A percentile compares a stretch with the other conserved stretches of the same genome.
Conservation (phyloP, 441 rosid genomes). For the Omphalea diandra region DNA sequence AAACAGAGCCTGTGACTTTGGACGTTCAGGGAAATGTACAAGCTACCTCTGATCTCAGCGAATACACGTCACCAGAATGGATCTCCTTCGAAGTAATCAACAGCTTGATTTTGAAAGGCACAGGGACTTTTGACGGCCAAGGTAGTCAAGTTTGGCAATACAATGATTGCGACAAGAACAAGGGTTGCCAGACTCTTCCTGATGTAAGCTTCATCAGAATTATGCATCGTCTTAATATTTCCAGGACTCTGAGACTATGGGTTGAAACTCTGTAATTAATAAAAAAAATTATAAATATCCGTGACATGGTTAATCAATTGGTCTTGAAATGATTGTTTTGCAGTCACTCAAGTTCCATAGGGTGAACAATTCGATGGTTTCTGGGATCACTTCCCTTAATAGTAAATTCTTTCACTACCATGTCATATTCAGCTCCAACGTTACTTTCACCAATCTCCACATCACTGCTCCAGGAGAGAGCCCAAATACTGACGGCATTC, state of each 20-base stretch:
- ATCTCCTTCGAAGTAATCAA: constrained; percentile 31
- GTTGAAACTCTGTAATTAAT: no score
- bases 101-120: constrained; percentile 35
- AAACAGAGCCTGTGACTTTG: constrained; percentile 20
- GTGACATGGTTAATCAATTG: neutral
- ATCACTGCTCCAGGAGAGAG: constrained; percentile 71
- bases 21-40: constrained; percentile 32
- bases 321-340: constrained; percentile 1
- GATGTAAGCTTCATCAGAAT: constrained; percentile 27
- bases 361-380: constrained; percentile 21
- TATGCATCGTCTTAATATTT: no score
- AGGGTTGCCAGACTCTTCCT: constrained; percentile 33
- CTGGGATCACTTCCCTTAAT: constrained; percentile 27
- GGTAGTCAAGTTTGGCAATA: constrained; percentile 34
- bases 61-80: constrained; percentile 29
- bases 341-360: constrained; percentile 28
- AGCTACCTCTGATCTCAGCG: constrained; percentile 27
- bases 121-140: constrained; percentile 45
- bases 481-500: constrained; percentile 92
- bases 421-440: constrained; percentile 9
- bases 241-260: no score
- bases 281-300: neutral
- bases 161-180: constrained; percentile 25
- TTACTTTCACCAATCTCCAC: constrained; percentile 27
- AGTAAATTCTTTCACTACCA: constrained; percentile 35